phyloP scores from a whole-genome alignment of 768 basidiomycete genomes.

The Cystofilobasidium capitatum region DNA sequence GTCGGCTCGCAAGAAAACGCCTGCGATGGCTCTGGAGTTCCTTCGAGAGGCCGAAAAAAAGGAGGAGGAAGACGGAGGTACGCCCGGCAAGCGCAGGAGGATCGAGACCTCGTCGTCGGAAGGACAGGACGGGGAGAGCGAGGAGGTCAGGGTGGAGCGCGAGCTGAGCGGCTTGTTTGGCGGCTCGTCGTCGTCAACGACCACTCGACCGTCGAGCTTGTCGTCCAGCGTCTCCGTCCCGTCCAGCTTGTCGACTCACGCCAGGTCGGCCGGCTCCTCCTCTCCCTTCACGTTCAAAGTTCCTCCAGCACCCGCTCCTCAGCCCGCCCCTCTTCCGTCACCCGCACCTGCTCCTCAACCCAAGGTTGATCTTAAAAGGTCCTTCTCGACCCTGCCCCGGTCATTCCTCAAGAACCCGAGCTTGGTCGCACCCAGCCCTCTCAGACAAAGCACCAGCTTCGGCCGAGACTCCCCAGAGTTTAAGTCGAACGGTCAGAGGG shows the following conservation, averaged over 20 bases:
- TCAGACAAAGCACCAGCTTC: conserved; percentile 22
- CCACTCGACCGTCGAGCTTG: background rate
- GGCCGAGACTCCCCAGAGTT: conserved; percentile 12
- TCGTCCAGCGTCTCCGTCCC: conserved; percentile 1
- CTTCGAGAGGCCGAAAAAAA: background rate
- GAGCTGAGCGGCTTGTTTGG: conserved; percentile 14
- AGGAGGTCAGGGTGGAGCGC: conserved; percentile 1
- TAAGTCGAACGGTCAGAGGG: background rate
- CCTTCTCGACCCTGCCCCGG: background rate
- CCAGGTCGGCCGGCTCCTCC: background rate
- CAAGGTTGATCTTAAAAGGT: no score
- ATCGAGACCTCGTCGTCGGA: conserved; percentile 6
- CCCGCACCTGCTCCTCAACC: background rate
- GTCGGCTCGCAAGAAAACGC: conserved; percentile 11
- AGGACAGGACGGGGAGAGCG: background rate
- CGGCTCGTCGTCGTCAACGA: background rate
- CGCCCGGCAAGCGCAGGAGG: conserved; percentile 20
- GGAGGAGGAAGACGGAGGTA: conserved; percentile 11
- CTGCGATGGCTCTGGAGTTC: conserved; percentile 1
- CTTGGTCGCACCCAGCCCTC: conserved; percentile 20
- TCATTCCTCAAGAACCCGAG: conserved; percentile 8
- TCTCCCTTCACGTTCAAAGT: conserved; percentile 21
- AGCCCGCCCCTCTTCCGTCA: background rate
- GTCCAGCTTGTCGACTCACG: background rate
- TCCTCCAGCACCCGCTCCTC: background rate